Conservation (phyloP, 169 alveolate genomes). For the Plasmodium blacklocki region DNA sequence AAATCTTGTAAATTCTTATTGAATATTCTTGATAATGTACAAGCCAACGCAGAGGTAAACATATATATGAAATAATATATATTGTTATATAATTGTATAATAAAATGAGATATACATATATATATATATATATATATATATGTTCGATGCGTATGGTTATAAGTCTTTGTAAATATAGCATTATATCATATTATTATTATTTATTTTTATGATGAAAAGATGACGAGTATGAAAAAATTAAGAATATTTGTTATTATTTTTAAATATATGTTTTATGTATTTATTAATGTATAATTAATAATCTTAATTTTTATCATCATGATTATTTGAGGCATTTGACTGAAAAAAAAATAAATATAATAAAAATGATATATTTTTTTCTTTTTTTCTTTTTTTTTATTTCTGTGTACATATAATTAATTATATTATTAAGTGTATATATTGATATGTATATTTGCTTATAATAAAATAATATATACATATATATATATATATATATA, state of each 20-base stretch:
- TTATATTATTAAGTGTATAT: neutral
- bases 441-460: neutral
- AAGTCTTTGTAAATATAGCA: neutral
- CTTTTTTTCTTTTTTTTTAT: neutral
- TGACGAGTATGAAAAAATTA: conserved; percentile 77
- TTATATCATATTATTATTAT: conserved; percentile 16
- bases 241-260: conserved; percentile 49
- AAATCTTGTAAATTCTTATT: conserved; percentile 94
- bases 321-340: conserved; percentile 89
- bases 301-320: conserved; percentile 75
- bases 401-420: neutral
- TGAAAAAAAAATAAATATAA: conserved; percentile 74
- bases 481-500: neutral
- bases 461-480: neutral
- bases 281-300: conserved; percentile 60
- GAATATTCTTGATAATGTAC: conserved; percentile 94
- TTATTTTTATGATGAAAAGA: conserved; percentile 73
- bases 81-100: conserved; percentile 42
- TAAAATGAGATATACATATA: conserved; percentile 12
- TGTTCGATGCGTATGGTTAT: conserved; percentile 9
- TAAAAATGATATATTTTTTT: conserved; percentile 13
- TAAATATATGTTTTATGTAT: conserved; percentile 82
- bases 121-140: conserved; percentile 66
- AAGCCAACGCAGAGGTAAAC: conserved; percentile 95
- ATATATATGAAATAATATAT: conserved; percentile 2